Evolutionary conservation across 306 rosid species (phyloP).

Genomic region (Cicer chorassanicum): DNA sequence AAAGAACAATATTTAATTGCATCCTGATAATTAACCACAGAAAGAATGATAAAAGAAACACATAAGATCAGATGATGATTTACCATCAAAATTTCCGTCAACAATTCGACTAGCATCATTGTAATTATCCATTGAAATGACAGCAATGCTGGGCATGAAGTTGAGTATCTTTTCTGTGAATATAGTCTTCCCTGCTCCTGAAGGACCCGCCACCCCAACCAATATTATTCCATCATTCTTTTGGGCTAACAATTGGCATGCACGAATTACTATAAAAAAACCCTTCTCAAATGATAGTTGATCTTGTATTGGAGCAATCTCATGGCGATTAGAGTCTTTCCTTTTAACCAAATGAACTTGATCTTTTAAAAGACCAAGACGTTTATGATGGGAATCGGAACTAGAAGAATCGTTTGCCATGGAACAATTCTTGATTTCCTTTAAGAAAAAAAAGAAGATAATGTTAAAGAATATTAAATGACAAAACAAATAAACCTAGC

Average conservation of each 20-base stretch:
- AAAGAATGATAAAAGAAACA: conserved; percentile 41
- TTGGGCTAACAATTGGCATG: conserved; percentile 86
- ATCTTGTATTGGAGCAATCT: conserved; percentile 73
- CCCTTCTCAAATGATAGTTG: conserved; percentile 95
- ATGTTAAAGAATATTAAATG: conserved; percentile 20
- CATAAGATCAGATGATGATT: conserved; percentile 39
- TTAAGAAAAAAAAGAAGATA: conserved; percentile 34
- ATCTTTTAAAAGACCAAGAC: conserved; percentile 90
- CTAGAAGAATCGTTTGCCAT: conserved; percentile 66
- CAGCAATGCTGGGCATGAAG: conserved; percentile 96
- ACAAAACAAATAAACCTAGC: conserved; percentile 39
- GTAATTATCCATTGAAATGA: conserved; percentile 97
- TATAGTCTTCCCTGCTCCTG: conserved; percentile 96
- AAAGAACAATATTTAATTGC: conserved; percentile 17
- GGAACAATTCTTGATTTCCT: conserved; percentile 49
- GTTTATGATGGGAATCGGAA: conserved; percentile 64
- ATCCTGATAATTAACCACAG: conserved; percentile 32
- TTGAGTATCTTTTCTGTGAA: conserved; percentile 91
- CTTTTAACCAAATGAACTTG: conserved; percentile 82
- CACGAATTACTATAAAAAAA: conserved; percentile 88
- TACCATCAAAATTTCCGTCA: conserved; percentile 98
- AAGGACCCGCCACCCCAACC: conserved; percentile 98
- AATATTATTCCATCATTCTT: conserved; percentile 85
- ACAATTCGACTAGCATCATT: conserved; percentile 96
- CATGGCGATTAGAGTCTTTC: conserved; percentile 69